Conservation (phyloP, 2,329 filamentous ascomycete genomes). For the Stagonosporopsis chrysanthemi region DNA sequence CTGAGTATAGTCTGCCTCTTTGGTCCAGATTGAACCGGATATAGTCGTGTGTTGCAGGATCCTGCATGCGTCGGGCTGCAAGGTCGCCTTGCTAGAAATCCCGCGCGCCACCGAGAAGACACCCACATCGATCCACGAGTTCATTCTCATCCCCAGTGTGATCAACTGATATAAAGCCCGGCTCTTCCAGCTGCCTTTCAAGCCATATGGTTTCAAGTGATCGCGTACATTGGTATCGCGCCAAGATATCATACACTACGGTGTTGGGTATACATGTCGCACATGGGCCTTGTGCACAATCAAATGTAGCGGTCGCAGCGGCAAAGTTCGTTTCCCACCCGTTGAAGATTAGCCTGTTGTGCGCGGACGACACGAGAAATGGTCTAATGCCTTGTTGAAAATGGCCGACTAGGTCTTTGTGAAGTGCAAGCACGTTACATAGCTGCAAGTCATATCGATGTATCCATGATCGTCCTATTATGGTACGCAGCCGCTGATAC, state of each 20-base stretch:
- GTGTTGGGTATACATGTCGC: conserved; percentile 21
- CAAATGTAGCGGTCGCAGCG: neutral
- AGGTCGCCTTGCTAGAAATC: conserved; percentile 5
- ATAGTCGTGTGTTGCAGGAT: conserved; percentile 16
- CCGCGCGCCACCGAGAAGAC: neutral
- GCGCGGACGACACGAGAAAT: conserved; percentile 2
- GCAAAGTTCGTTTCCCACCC: conserved; percentile 2
- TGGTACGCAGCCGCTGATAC: conserved; percentile 18
- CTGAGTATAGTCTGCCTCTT: too few relatives aligned
- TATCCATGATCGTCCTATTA: conserved; percentile 20
- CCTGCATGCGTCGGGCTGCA: neutral
- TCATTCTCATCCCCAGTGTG: conserved; percentile 1
- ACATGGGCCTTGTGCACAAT: conserved; percentile 9
- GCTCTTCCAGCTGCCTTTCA: conserved; percentile 20
- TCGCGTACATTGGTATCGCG: conserved; percentile 35
- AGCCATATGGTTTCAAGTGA: conserved; percentile 34
- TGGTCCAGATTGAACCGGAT: too few relatives aligned
- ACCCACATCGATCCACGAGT: neutral
- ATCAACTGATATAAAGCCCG: conserved; percentile 26
- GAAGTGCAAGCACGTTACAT: conserved; percentile 27
- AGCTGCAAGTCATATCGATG: conserved; percentile 33
- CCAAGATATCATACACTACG: conserved; percentile 30
- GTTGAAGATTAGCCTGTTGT: neutral
- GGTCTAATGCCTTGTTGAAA: conserved; percentile 11
- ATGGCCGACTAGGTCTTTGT: conserved; percentile 27